These are phyloP conservation scores for Somion occarium DNA, from an alignment of 1,284 basidiomycete genomes.

Conservation along the genomic window DNA sequence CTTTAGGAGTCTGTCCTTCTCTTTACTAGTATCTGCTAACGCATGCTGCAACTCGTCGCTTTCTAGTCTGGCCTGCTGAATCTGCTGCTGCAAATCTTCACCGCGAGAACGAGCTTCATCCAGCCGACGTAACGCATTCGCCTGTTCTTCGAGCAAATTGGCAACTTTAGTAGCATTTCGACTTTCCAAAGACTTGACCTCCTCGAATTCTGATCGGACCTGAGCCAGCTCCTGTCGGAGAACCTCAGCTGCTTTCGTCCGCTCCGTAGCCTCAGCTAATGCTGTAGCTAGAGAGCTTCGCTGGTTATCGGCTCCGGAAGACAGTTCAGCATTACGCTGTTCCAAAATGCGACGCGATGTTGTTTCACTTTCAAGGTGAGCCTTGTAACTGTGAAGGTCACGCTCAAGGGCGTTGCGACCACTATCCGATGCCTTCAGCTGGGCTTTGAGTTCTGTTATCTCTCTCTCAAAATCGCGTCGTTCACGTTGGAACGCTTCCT, in stretches of 20 bases:
- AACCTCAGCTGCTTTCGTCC: slow-evolving; percentile 55
- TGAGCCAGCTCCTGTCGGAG: slow-evolving; percentile 69
- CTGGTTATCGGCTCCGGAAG: slow-evolving; percentile 53
- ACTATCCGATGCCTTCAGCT: slow-evolving; percentile 36
- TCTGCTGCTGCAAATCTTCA: slow-evolving; percentile 70
- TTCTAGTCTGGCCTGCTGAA: slow-evolving; percentile 60
- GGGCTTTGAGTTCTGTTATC: slow-evolving; percentile 44
- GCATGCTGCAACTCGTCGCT: slow-evolving; percentile 64
- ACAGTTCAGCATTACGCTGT: slow-evolving; percentile 60
- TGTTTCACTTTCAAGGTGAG: slow-evolving; percentile 58
- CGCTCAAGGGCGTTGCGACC: slow-evolving; percentile 47
- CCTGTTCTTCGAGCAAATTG: slow-evolving; percentile 69
- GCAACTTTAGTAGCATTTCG: slow-evolving; percentile 61
- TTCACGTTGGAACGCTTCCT: slow-evolving; percentile 50
- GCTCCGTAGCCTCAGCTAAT: slow-evolving; percentile 64
- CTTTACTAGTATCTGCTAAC: slow-evolving; percentile 58
- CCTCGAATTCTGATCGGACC: slow-evolving; percentile 60
- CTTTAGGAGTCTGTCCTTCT: slow-evolving; percentile 73
- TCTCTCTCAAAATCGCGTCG: slow-evolving; percentile 49
- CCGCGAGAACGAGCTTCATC: slow-evolving; percentile 71
- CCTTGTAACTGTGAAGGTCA: slow-evolving; percentile 59
- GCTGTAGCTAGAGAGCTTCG: slow-evolving; percentile 57
- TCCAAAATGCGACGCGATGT: slow-evolving; percentile 59
- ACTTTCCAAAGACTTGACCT: slow-evolving; percentile 67
- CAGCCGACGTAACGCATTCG: slow-evolving; percentile 59